phyloP scores from a whole-genome alignment of 306 rosid genomes.

The Glycyrrhiza uralensis region DNA sequence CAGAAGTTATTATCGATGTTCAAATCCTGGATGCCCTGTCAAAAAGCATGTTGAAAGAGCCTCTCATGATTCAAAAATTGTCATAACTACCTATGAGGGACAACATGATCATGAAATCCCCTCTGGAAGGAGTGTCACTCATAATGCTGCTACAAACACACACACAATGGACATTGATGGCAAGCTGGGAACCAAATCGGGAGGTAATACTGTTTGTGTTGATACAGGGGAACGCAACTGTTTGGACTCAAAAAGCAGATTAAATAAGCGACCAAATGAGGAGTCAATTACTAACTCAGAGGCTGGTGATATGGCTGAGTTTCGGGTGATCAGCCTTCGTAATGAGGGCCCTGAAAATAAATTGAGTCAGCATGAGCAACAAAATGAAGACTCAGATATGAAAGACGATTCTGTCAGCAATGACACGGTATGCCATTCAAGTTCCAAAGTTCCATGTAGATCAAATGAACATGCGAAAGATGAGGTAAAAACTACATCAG shows the following conservation, averaged over 20 bases:
- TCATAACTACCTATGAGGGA: constrained; percentile 81
- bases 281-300: constrained; percentile 33
- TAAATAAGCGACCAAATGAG: constrained; percentile 27
- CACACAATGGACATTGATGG: constrained; percentile 17
- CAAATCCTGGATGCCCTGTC: constrained; percentile 79
- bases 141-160: constrained; percentile 37
- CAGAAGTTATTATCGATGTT: constrained; percentile 95
- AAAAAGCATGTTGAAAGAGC: constrained; percentile 93
- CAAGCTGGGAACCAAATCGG: constrained; percentile 35
- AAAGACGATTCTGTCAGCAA: constrained; percentile 9
- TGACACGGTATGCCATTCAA: constrained; percentile 15
- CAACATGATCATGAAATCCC: constrained; percentile 72
- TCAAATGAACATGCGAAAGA: constrained; percentile 25
- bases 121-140: constrained; percentile 46
- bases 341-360: constrained; percentile 17
- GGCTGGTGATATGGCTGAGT: constrained; percentile 17
- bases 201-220: constrained; percentile 15
- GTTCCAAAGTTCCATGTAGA: constrained; percentile 23
- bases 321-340: constrained; percentile 8
- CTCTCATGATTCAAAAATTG: constrained; percentile 57
- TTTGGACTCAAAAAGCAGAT: constrained; percentile 26
- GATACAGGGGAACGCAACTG: constrained; percentile 21
- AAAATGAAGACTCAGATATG: constrained; percentile 15
- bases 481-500: constrained; percentile 29
- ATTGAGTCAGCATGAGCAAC: constrained; percentile 29